Conservation (phyloP, 2,329 filamentous ascomycete genomes). For the Aspergillus sp. region DNA sequence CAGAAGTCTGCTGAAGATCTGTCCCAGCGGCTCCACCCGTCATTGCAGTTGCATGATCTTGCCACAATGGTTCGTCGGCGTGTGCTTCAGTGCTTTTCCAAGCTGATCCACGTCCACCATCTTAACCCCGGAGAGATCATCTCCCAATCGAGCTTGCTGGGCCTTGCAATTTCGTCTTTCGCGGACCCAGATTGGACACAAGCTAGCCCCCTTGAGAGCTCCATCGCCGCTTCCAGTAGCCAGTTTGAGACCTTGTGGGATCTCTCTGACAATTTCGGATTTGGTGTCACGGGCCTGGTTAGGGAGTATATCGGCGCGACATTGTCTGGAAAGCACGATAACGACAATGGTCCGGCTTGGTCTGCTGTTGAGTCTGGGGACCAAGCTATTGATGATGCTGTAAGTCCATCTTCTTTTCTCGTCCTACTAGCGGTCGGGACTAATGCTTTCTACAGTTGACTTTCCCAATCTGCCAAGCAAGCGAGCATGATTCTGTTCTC, state of each 20-base stretch:
- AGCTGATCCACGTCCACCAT: constrained; percentile 81
- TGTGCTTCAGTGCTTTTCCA: constrained; percentile 90
- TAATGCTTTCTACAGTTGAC: constrained; percentile 28
- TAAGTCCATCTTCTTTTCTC: constrained; percentile 18
- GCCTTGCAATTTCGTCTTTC: constrained; percentile 82
- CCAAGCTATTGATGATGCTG: constrained; percentile 36
- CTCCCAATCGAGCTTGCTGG: constrained; percentile 83
- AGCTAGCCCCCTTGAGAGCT: constrained; percentile 70
- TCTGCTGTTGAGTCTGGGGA: constrained; percentile 33
- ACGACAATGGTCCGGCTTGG: constrained; percentile 45
- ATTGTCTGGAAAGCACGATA: constrained; percentile 63
- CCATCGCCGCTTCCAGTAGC: constrained; percentile 83
- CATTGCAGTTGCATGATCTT: constrained; percentile 81
- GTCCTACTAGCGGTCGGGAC: neutral
- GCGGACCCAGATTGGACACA: constrained; percentile 76
- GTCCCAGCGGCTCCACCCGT: constrained; percentile 72
- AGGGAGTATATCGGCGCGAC: constrained; percentile 66
- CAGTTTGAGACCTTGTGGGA: constrained; percentile 95
- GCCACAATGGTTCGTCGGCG: constrained; percentile 88
- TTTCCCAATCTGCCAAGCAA: constrained; percentile 68
- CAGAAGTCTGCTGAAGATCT: constrained; percentile 85
- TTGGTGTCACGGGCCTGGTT: constrained; percentile 82
- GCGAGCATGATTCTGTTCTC: constrained; percentile 82
- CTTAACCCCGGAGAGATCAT: constrained; percentile 77
- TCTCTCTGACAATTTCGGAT: constrained; percentile 86